Conservation (phyloP, 192 early-diverging fungal genomes). For the Coemansia sp. region DNA sequence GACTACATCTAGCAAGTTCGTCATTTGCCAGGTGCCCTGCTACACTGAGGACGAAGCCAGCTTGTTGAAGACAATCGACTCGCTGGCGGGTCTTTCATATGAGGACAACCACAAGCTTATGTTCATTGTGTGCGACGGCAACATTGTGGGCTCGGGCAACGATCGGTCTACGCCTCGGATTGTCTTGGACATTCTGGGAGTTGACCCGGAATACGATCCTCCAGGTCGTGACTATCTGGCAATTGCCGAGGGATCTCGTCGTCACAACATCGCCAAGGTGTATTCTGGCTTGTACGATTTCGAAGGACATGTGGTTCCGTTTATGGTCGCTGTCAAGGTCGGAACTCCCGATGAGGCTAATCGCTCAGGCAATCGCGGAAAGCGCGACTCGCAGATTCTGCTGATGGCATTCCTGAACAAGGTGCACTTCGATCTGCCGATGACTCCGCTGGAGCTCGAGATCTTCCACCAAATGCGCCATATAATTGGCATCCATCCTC, state of each 20-base stretch:
- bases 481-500: slow-evolving; percentile 97
- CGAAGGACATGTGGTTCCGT: slow-evolving; percentile 88
- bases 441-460: too few species aligned
- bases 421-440: slow-evolving; percentile 89
- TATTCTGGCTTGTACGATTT: slow-evolving; percentile 95
- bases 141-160: slow-evolving; percentile 94
- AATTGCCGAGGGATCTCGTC: slow-evolving; percentile 83
- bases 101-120: slow-evolving; percentile 89
- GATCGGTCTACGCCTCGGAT: slow-evolving; percentile 94
- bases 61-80: slow-evolving; percentile 82
- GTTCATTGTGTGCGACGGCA: slow-evolving; percentile 94
- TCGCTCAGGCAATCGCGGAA: slow-evolving; percentile 92
- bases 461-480: slow-evolving; percentile 99
- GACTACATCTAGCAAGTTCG: slow-evolving; percentile 86
- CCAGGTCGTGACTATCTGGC: slow-evolving; percentile 81
- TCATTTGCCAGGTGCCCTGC: slow-evolving; percentile 93
- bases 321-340: slow-evolving; percentile 91
- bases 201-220: slow-evolving; percentile 74
- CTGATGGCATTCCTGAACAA: slow-evolving; percentile 96
- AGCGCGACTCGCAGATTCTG: too few species aligned
- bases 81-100: slow-evolving; percentile 71
- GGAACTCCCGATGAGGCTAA: slow-evolving; percentile 79
- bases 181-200: slow-evolving; percentile 88
- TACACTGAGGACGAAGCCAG: slow-evolving; percentile 91
- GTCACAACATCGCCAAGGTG: slow-evolving; percentile 95